A percentile compares a stretch with the other conserved stretches of the same genome.
phyloP scores from a whole-genome alignment of 2,329 filamentous ascomycete species.

The Ophiostoma sp. region DNA sequence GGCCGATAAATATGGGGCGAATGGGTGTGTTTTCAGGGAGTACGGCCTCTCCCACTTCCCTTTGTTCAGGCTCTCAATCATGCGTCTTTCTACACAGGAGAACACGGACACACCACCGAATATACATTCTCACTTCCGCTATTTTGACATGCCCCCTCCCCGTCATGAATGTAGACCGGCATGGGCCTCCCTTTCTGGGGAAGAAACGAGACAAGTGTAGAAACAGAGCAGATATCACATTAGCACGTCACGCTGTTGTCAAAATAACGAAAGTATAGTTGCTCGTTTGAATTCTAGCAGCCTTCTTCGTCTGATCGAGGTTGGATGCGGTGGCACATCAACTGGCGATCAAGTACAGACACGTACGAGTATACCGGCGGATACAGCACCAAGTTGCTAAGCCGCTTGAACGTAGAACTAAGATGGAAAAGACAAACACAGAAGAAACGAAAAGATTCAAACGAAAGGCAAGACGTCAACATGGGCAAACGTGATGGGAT shows the following conservation, averaged over 20 bases:
- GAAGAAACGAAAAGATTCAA: too few relatives aligned
- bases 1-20: too few relatives aligned
- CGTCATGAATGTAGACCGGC: not conserved
- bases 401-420: not conserved
- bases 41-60: too few relatives aligned
- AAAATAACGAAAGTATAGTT: not conserved
- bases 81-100: too few relatives aligned
- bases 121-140: too few relatives aligned
- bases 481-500: not conserved
- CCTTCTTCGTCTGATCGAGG: not conserved
- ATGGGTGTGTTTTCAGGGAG: too few relatives aligned
- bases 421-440: not conserved
- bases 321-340: not conserved
- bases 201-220: not conserved
- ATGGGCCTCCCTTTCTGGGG: conserved; percentile 5
- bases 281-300: not conserved
- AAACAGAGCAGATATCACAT: not conserved
- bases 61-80: too few relatives aligned
- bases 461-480: not conserved
- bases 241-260: not conserved
- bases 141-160: too few relatives aligned
- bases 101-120: too few relatives aligned
- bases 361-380: not conserved
- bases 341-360: not conserved
- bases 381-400: not conserved